Evolutionary conservation across 176 grass and related monocot species (phyloP), one percentile per base, ranked within the genome.

Genomic region (Carex littledalei): DNA sequence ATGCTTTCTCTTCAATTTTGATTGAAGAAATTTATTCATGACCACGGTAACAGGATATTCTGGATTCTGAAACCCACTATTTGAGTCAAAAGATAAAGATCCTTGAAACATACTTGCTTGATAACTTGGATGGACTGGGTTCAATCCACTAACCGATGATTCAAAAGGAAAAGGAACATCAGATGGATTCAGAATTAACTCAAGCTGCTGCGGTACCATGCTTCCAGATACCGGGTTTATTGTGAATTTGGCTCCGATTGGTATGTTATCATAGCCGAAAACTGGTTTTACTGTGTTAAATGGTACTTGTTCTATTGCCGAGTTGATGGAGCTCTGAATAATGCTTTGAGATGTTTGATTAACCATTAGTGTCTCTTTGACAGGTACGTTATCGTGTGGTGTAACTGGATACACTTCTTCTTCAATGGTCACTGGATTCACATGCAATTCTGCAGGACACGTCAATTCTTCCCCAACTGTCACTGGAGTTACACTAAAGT

Each of bases 31-130:
- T 67, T 92, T 86, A 26, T 58, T 39, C 34, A 90, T 86, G 6
- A 78, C 84, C 86, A 82, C 90, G 56, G 86, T 81, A 81, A 92
- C 67, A 22, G 90, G 90, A 90, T 84, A 88, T 84, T 91, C 89
- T 43, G 84, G 58, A 60, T 66, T 88, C 18, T 73, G 31, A 76
- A 56, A 56, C 61, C 66, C 62, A 45, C 59, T 59, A 43, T 65
- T 64, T n/a, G 47, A 29, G 12, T 86, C 90, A 93, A 94, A 90
- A 85, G 86, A 80, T 55, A 92, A 83, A 73, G 81, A 86, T 87
- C 92, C 95, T 85, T 89, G 84, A 63, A 93, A 87, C 69, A 97
- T 80, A 67, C 84, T 94, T 67, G 89, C 84, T 89, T 94, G 85
- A 84, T 90, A 82, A 75, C 82, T 71, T 74, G 82, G 69, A 87